These are phyloP conservation scores for Myriosclerotinia duriaeana DNA, from an alignment of 2,329 filamentous ascomycete species.

Conservation along the genomic window DNA sequence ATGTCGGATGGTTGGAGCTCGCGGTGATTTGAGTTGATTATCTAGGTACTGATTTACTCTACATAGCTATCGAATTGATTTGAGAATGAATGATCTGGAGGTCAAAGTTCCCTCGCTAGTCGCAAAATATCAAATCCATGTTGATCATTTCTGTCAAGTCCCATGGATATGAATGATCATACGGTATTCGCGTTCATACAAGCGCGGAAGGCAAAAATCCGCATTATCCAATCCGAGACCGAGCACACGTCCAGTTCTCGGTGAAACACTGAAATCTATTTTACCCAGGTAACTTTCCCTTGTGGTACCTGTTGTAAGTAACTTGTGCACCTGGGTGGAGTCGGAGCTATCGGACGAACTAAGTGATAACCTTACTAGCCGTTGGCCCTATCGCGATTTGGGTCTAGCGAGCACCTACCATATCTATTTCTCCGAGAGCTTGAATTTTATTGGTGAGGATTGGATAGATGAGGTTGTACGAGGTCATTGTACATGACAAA, in stretches of 20 bases:
- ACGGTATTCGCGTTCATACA: too few relatives aligned
- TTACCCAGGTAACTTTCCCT: background rate
- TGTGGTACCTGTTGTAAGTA: too few relatives aligned
- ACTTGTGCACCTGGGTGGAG: background rate
- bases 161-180: background rate
- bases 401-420: background rate
- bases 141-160: too few relatives aligned
- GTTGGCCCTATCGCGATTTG: background rate
- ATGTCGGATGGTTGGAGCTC: background rate
- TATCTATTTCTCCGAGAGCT: constrained; percentile 6
- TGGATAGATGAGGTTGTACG: background rate
- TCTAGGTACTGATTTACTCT: too few relatives aligned
- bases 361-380: background rate
- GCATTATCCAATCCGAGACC: background rate
- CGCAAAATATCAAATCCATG: too few relatives aligned
- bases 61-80: background rate
- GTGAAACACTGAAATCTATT: background rate
- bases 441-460: background rate
- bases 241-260: background rate
- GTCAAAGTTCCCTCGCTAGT: background rate
- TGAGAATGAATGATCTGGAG: background rate
- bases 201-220: background rate
- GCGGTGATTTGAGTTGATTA: background rate
- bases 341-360: constrained; percentile 1
- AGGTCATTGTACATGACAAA: background rate